Percentiles rank a stretch among this genome's conserved stretches.
Evolutionary conservation across 2,329 filamentous ascomycete species (phyloP).

Genomic region (Calonectria crousiana): DNA sequence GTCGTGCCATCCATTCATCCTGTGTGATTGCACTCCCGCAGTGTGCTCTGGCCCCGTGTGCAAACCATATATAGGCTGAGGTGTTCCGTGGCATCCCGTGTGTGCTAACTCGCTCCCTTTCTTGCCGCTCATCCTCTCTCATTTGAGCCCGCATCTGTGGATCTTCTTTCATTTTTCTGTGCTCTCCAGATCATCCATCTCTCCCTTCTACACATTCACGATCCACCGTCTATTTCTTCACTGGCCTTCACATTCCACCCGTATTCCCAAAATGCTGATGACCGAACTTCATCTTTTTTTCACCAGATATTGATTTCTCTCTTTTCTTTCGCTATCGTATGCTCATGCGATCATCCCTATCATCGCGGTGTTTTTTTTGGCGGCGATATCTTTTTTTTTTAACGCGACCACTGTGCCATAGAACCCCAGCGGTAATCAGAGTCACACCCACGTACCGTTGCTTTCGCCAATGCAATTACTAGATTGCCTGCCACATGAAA

Average conservation of each 20-base stretch:
- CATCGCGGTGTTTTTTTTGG: neutral
- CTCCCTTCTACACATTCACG: neutral
- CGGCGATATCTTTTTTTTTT: neutral
- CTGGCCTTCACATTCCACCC: conserved; percentile 1
- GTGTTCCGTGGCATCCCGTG: conserved; percentile 3
- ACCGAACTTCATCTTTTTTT: neutral
- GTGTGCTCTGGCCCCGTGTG: conserved; percentile 11
- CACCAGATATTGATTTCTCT: neutral
- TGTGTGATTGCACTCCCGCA: neutral
- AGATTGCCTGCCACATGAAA: conserved; percentile 39
- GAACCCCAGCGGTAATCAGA: conserved; percentile 23
- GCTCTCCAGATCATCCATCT: neutral
- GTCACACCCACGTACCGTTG: conserved; percentile 10
- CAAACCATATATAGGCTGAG: conserved; percentile 15
- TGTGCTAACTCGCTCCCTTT: neutral
- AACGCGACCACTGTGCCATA: conserved; percentile 9
- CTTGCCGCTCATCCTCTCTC: conserved; percentile 2
- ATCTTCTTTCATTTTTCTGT: neutral
- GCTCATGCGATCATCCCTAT: no score
- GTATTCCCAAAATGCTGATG: neutral
- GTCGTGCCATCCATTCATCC: conserved; percentile 15
- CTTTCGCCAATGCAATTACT: conserved; percentile 46
- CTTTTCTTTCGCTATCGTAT: neutral
- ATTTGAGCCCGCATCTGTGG: conserved; percentile 2
- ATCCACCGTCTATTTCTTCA: neutral